Evolutionary conservation across 176 grass and related monocot genomes (phyloP).

Genomic region (Themeda triandra): DNA sequence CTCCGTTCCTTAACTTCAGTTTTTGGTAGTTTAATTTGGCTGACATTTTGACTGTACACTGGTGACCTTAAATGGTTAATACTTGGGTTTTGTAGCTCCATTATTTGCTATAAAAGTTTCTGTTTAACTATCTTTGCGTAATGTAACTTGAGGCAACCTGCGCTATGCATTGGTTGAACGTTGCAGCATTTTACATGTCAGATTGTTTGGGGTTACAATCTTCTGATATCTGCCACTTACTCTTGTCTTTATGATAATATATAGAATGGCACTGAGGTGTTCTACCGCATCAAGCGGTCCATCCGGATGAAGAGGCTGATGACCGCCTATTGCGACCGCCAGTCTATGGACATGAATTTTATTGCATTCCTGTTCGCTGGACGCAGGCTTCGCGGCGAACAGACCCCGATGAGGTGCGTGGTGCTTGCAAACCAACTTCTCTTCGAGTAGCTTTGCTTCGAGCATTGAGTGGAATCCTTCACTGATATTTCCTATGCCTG

Average conservation of each 20-base stretch:
- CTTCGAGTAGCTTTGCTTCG: neutral
- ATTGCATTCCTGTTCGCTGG: slow-evolving; percentile 90
- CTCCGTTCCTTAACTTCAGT: too few relatives aligned
- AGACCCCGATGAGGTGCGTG: slow-evolving; percentile 76
- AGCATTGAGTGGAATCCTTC: neutral
- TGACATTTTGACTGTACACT: too few relatives aligned
- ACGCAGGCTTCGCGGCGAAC: slow-evolving; percentile 76
- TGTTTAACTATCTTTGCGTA: neutral
- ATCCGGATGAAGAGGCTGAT: slow-evolving; percentile 80
- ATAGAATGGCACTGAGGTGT: slow-evolving; percentile 80
- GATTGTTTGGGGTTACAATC: neutral
- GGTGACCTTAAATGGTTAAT: neutral
- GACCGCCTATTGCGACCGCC: slow-evolving; percentile 75
- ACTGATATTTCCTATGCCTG: neutral
- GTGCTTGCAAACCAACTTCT: neutral
- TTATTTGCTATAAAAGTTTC: neutral
- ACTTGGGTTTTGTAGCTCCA: neutral
- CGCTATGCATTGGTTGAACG: neutral
- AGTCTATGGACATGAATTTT: slow-evolving; percentile 70
- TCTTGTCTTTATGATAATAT: neutral
- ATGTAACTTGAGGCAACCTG: neutral
- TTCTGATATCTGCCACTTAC: neutral
- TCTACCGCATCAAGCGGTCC: slow-evolving; percentile 74
- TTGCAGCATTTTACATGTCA: neutral
- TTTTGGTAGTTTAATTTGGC: too few relatives aligned